Evolutionary conservation across 2,329 filamentous ascomycete species (phyloP).

Genomic region (Sarocladium kiliense): DNA sequence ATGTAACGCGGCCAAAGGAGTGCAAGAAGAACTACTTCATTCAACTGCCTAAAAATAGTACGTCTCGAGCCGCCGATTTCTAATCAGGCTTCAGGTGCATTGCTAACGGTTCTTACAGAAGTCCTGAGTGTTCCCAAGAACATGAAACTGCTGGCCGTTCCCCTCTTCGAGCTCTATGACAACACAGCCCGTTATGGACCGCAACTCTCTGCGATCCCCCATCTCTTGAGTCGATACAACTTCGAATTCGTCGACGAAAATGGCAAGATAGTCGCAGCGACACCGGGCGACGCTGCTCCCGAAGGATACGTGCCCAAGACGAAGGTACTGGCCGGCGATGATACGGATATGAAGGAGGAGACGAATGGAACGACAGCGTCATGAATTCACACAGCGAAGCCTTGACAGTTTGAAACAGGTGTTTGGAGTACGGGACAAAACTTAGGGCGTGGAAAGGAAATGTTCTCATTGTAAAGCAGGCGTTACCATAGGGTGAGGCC

Average conservation of each 20-base stretch:
- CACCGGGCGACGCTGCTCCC: constrained; percentile 62
- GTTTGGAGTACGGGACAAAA: constrained; percentile 24
- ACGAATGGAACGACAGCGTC: constrained; percentile 26
- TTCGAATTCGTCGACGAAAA: constrained; percentile 97
- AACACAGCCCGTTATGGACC: constrained; percentile 94
- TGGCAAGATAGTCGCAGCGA: constrained; percentile 79
- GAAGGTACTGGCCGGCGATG: constrained; percentile 60
- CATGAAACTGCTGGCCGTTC: constrained; percentile 97
- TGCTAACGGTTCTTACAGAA: constrained; percentile 47
- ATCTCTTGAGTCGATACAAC: constrained; percentile 90
- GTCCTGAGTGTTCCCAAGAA: constrained; percentile 97
- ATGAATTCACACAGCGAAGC: constrained; percentile 14
- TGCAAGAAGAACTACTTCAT: constrained; percentile 99
- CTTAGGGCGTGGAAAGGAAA: neutral
- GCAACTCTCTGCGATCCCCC: constrained; percentile 92
- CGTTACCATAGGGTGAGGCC: neutral
- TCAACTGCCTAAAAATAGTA: constrained; percentile 86
- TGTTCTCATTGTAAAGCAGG: constrained; percentile 12
- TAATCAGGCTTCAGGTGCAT: too few relatives aligned
- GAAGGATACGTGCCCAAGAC: constrained; percentile 57
- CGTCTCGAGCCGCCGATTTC: too few relatives aligned
- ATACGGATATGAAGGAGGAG: constrained; percentile 56
- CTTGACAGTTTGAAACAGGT: constrained; percentile 27
- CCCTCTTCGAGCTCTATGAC: constrained; percentile 96
- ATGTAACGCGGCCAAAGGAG: constrained; percentile 95